A percentile compares a stretch with the other conserved stretches of the same genome.
Conservation (phyloP, 306 rosid genomes). For the Dryas drummondii region DNA sequence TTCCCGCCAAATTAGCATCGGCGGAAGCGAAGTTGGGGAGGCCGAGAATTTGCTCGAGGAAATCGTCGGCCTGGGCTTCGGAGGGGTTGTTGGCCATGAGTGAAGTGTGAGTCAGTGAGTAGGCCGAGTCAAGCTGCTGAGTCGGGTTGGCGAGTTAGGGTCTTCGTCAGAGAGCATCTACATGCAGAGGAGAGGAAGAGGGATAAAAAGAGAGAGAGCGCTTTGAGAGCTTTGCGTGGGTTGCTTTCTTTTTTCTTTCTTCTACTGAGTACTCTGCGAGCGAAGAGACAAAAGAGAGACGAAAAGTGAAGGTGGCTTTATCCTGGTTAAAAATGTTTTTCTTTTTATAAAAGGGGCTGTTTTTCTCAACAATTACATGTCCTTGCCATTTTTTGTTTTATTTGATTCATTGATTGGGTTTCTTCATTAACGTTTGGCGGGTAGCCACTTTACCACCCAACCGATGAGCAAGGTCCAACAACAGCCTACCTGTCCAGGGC, state of each 20-base stretch:
- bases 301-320: conserved; percentile 35
- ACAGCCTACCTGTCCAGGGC: background rate
- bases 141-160: conserved; percentile 30
- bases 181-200: conserved; percentile 25
- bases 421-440: background rate
- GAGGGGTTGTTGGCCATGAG: conserved; percentile 81
- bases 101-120: background rate
- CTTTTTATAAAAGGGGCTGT: conserved; percentile 35
- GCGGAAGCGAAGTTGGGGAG: conserved; percentile 60
- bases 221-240: conserved; percentile 15
- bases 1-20: conserved; percentile 49
- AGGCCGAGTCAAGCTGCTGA: conserved; percentile 25
- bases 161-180: conserved; percentile 30
- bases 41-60: conserved; percentile 89
- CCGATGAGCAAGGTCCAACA: background rate
- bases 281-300: conserved; percentile 4
- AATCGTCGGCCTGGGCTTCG: conserved; percentile 74
- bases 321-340: conserved; percentile 27
- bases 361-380: conserved; percentile 25
- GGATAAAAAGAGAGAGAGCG: background rate
- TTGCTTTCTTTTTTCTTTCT: background rate
- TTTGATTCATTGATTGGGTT: background rate
- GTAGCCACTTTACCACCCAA: background rate
- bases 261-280: conserved; percentile 5
- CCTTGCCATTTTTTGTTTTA: conserved; percentile 8